Evolutionary conservation across 352 stramenopile genomes (phyloP).

Genomic region (Phytophthora podocarpi): DNA sequence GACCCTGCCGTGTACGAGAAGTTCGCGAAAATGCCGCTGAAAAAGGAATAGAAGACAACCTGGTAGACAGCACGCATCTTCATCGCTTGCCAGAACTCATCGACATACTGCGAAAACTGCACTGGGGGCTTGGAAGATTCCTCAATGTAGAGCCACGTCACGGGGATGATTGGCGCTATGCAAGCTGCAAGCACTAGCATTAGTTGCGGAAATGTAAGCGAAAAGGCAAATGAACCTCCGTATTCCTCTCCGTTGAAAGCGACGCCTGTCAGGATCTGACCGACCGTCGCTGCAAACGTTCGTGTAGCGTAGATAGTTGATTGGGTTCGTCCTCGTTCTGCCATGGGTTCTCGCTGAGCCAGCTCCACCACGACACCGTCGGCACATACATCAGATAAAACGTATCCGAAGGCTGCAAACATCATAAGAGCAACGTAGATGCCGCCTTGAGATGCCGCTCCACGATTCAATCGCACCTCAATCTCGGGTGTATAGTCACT

Average conservation of each 20-base stretch:
- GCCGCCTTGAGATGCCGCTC: constrained; percentile 21
- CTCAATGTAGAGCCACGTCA: neutral
- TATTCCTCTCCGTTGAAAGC: constrained; percentile 42
- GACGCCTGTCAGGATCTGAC: constrained; percentile 34
- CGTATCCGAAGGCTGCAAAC: constrained; percentile 46
- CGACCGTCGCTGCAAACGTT: constrained; percentile 34
- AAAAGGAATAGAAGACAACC: constrained; percentile 49
- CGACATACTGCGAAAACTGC: constrained; percentile 22
- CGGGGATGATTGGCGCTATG: neutral
- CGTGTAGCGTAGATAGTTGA: constrained; percentile 41
- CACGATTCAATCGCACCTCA: constrained; percentile 22
- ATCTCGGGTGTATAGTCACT: neutral
- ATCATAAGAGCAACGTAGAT: constrained; percentile 51
- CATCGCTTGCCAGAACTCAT: constrained; percentile 36
- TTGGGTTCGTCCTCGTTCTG: constrained; percentile 38
- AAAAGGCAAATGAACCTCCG: constrained; percentile 34
- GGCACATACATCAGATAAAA: constrained; percentile 43
- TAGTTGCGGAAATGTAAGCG: constrained; percentile 37
- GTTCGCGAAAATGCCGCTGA: constrained; percentile 38
- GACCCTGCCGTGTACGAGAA: constrained; percentile 35
- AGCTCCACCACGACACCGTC: constrained; percentile 58
- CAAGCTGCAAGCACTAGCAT: constrained; percentile 29
- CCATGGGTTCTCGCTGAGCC: constrained; percentile 42
- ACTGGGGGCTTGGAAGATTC: neutral
- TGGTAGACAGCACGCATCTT: constrained; percentile 50